Evolutionary conservation across 768 basidiomycete genomes (phyloP), one percentile per base, ranked within the genome.

Genomic region (Sporobolomyces phaffii): DNA sequence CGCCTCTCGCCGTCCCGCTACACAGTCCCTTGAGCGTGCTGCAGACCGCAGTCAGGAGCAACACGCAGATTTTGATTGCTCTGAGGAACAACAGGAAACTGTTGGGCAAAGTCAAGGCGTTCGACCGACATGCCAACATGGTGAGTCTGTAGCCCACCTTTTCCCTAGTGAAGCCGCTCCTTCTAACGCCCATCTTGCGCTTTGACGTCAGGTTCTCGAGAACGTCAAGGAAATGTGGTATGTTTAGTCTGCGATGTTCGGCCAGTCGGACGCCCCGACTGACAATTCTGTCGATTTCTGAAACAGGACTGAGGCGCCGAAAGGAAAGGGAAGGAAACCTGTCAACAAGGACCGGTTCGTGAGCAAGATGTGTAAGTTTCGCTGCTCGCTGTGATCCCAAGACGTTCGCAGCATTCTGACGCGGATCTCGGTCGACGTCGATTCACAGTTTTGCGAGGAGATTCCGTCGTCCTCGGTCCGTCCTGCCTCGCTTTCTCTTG

Each of bases 301-400:
- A 9, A 26, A 31, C 54, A 99, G 96, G 96, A 97, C 93, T 26
- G 96, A 99, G 78, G 78, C 87, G 51, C 96, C 96, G 24, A 98
- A 97, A 79, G 92, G 91, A 44, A 98, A 98, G 81, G 91, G 91
- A 77, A 97, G 96, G 82, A 98, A 97, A 77, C 90, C 96, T 10
- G 87, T 98, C 62, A 98, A 98, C 82, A 98, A 98, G 80, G 96
- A 98, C 79, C 84, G 96, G 52, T 99, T 98, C 81, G 94, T 99
- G 78, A 94, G 91, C 78, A 99, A 98, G 81, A 94, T 99, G 91
- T 98, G 80, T 98, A 68, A 84, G 91, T 89, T 88, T 11, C 18
- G 22, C 20, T n/a, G n/a, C n/a, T n/a, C n/a, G n/a, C n/a, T n/a
- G n/a, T n/a, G n/a, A n/a, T n/a, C n/a, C n/a, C n/a, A n/a, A n/a